Conservation (phyloP, 331 rosid genomes). For the Dryas integrifolia region DNA sequence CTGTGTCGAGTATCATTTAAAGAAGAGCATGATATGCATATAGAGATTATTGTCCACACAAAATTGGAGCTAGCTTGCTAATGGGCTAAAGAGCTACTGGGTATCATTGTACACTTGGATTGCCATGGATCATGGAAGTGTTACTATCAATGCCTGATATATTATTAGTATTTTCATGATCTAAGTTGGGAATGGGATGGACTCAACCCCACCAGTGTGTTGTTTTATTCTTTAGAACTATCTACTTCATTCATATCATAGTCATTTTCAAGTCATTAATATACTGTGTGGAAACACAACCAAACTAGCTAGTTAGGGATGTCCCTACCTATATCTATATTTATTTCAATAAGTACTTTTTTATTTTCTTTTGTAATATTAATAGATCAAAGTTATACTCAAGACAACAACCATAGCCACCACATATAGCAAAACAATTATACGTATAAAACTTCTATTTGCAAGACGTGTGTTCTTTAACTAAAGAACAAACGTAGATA, state of each 20-base stretch:
- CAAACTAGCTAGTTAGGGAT: too few species aligned
- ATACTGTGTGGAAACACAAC: too few species aligned
- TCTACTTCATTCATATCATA: conserved; percentile 40
- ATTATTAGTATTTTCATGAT: conserved; percentile 55
- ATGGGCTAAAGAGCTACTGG: conserved; percentile 32
- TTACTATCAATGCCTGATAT: conserved; percentile 63
- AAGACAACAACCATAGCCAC: too few species aligned
- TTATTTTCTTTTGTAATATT: too few species aligned
- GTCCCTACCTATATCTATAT: too few species aligned
- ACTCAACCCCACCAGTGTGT: conserved; percentile 43
- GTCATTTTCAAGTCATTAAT: conserved; percentile 43
- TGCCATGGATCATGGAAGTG: conserved; percentile 59
- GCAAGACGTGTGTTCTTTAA: too few species aligned
- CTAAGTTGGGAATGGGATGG: conserved; percentile 52
- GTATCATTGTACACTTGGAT: conserved; percentile 49
- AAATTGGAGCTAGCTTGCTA: not conserved
- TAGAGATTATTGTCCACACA: conserved; percentile 49
- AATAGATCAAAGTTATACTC: too few species aligned
- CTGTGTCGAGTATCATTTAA: too few species aligned
- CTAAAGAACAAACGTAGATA: too few species aligned
- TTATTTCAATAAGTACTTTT: too few species aligned
- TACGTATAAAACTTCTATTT: too few species aligned
- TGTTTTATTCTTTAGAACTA: conserved; percentile 56
- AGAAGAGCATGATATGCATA: conserved; percentile 31
- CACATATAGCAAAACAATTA: too few species aligned